Percentiles rank a stretch among this genome's conserved stretches.
These are phyloP conservation scores for Heimioporus sp. DNA, from an alignment of 768 basidiomycete genomes.

Conservation along the genomic window DNA sequence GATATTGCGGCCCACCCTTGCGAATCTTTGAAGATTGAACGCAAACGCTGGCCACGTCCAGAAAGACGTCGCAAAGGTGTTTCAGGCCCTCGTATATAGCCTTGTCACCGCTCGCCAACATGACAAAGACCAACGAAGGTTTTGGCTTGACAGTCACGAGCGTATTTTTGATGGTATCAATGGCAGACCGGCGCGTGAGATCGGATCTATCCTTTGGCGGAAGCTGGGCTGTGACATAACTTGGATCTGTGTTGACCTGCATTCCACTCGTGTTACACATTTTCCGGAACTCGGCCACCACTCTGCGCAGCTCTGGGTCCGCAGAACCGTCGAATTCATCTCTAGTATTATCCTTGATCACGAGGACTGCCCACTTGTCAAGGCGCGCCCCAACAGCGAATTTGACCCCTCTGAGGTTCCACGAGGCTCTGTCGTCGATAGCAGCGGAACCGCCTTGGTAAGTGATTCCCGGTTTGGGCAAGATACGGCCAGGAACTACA, in stretches of 20 bases:
- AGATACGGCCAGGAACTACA: slow-evolving; percentile 53
- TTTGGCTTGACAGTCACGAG: slow-evolving; percentile 41
- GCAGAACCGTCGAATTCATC: slow-evolving; percentile 55
- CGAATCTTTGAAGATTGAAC: slow-evolving; percentile 71
- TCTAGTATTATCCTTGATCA: slow-evolving; percentile 57
- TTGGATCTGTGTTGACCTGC: slow-evolving; percentile 35
- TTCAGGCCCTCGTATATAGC: slow-evolving; percentile 52
- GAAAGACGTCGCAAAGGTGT: slow-evolving; percentile 47
- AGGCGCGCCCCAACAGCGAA: slow-evolving; percentile 59
- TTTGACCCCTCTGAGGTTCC: slow-evolving; percentile 54
- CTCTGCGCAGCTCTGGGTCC: slow-evolving; percentile 51
- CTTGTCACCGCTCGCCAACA: slow-evolving; percentile 47
- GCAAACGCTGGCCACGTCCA: slow-evolving; percentile 63
- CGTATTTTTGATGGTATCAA: slow-evolving; percentile 40
- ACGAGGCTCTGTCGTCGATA: slow-evolving; percentile 48
- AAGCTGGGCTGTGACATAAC: slow-evolving; percentile 40
- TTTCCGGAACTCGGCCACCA: slow-evolving; percentile 50
- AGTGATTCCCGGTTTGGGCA: slow-evolving; percentile 41
- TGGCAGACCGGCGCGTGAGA: slow-evolving; percentile 51
- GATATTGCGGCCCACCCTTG: slow-evolving; percentile 56
- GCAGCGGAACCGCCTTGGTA: slow-evolving; percentile 33
- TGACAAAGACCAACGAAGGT: slow-evolving; percentile 44
- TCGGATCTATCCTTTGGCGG: slow-evolving; percentile 53
- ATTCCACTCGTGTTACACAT: slow-evolving; percentile 72
- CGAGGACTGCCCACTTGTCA: slow-evolving; percentile 64